phyloP scores from a whole-genome alignment of 768 basidiomycete genomes.

The Rubroboletus pulcherrimus region DNA sequence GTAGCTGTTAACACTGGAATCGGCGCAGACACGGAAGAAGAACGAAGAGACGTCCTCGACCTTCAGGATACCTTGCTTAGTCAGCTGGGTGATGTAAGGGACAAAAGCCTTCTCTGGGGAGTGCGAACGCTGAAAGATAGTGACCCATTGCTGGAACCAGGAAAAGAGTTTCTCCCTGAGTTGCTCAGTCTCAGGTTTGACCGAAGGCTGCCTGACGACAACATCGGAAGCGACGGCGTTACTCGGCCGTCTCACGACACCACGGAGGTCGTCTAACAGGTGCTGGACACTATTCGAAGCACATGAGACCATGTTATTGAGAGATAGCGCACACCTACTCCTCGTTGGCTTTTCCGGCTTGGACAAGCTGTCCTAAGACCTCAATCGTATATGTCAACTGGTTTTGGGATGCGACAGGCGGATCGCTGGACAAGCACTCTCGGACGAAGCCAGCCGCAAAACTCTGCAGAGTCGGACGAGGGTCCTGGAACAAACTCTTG shows the following conservation, averaged over 20 bases:
- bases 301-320: not conserved
- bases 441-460: constrained; percentile 83
- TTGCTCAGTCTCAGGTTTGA: constrained; percentile 70
- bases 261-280: constrained; percentile 80
- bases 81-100: constrained; percentile 93
- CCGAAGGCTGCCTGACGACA: constrained; percentile 43
- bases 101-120: constrained; percentile 95
- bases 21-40: constrained; percentile 97
- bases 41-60: constrained; percentile 95
- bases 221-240: constrained; percentile 37
- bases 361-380: constrained; percentile 68
- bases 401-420: constrained; percentile 72
- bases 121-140: constrained; percentile 85
- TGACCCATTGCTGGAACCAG: constrained; percentile 95
- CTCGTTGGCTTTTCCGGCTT: constrained; percentile 76
- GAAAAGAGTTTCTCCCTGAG: constrained; percentile 69
- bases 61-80: constrained; percentile 94
- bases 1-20: constrained; percentile 89
- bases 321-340: constrained; percentile 51
- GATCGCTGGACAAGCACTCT: constrained; percentile 79
- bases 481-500: constrained; percentile 75
- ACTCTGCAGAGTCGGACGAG: constrained; percentile 70
- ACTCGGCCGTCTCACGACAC: constrained; percentile 50
- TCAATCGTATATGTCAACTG: constrained; percentile 83
- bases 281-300: constrained; percentile 49